These are phyloP conservation scores for Penicillium verrucosum DNA, from an alignment of 2,329 filamentous ascomycete genomes.

Conservation along the genomic window DNA sequence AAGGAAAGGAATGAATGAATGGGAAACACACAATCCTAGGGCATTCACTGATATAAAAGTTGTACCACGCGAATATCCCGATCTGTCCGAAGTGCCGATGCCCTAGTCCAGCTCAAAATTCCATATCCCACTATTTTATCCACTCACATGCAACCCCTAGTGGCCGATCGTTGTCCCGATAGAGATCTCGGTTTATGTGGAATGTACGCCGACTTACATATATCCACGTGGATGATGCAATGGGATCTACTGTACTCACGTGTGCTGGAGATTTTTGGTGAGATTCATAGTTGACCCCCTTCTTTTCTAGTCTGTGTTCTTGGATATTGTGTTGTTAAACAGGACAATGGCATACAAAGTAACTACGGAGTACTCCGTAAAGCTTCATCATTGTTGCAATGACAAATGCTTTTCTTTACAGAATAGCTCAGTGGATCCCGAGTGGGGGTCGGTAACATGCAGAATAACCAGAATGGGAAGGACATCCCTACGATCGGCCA, in stretches of 20 bases:
- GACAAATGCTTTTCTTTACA: background rate
- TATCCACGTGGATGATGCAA: background rate
- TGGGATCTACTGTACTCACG: background rate
- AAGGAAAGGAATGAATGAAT: constrained; percentile 12
- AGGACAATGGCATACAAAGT: background rate
- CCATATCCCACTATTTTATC: background rate
- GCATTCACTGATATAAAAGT: constrained; percentile 2
- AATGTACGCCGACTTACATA: background rate
- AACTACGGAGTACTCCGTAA: too few species aligned
- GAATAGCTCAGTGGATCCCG: background rate
- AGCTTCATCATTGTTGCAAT: background rate
- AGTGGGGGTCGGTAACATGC: background rate
- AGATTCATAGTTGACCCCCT: background rate
- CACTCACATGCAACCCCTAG: constrained; percentile 2
- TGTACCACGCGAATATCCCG: background rate
- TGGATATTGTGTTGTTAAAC: background rate
- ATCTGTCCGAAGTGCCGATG: background rate
- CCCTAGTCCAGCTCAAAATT: background rate
- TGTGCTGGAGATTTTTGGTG: background rate
- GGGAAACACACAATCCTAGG: background rate
- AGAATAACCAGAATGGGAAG: background rate
- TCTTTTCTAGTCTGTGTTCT: background rate
- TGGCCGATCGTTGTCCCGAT: constrained; percentile 4
- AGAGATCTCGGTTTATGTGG: background rate
- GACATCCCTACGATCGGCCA: constrained; percentile 1